Base-by-base conservation (phyloP, 2,329 filamentous ascomycete species). In the Pseudogymnoascus sp. region DNA sequence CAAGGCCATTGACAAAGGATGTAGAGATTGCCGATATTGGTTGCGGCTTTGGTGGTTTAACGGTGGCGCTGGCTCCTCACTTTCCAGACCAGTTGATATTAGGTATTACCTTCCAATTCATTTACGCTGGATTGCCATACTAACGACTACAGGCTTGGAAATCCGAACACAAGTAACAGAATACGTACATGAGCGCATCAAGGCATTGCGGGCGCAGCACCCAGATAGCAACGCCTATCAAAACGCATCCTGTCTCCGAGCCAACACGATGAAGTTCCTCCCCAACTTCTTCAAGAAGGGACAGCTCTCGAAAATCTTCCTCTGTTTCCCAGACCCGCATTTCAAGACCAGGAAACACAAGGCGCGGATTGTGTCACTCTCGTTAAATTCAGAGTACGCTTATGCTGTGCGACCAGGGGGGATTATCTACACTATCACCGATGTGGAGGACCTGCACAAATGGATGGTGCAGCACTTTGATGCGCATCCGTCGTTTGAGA, bases 201-300 rank as follows among this genome's bases (percentile, higher is more conserved):
- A 85, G 68, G 93, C 93, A 4, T 81, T 97, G 16, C 86, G 95
- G 3, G 78, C 80, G 11, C 87, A 93, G 71, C 82, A 84, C 67
- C 72, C 77, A 5, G 77, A 79, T 5, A 73, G 74, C 29, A 75
- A 77, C 61, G 75, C 79, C 56, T 97, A 91, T 75, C 88, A 96
- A 72, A 99, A 99, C 74, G 88, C 93, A 62, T 87, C 89, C 35
- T 96, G 91, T 73, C 80, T 99, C 59, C 88, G 95, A 66, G 90
- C 91, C 68, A 99, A 99, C 78, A 91, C 91, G 4, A 99, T 99
- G 95, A 99, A 99, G 75, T 99, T 97, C 76, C 80, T 99, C n/a
- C 93, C 96, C 66, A 97, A 99, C 74, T 96, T 97, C 81, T 97
- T 99, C 80, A 79, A 77, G 62, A 89, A 87, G 71, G 81, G 78